A percentile compares a stretch with the other conserved stretches of the same genome.
These are phyloP conservation scores for Elsinoe australis DNA, from an alignment of 2,329 filamentous ascomycete genomes.

Conservation along the genomic window DNA sequence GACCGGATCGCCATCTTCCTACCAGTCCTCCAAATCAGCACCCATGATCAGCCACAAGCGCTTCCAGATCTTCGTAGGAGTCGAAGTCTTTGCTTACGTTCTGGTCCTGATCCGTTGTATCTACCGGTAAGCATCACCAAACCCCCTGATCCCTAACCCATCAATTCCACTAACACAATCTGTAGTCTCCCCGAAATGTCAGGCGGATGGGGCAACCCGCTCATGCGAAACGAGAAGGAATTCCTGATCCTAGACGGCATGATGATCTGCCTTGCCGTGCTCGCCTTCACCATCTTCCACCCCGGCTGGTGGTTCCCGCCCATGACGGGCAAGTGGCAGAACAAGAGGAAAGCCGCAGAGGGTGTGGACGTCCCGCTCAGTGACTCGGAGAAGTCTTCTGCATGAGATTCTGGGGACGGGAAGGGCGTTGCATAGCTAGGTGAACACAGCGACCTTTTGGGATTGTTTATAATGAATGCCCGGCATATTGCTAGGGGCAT, in stretches of 20 bases:
- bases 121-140: conserved; percentile 41
- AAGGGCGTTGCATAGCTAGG: not conserved
- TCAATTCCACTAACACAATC: conserved; percentile 13
- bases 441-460: not conserved
- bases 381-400: not conserved
- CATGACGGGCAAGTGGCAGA: conserved; percentile 16
- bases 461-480: too few relatives aligned
- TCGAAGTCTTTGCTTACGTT: conserved; percentile 51
- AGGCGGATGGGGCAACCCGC: conserved; percentile 41
- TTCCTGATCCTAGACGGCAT: conserved; percentile 41
- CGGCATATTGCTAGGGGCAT: too few relatives aligned
- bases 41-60: conserved; percentile 19
- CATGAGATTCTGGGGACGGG: not conserved
- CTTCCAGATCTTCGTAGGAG: conserved; percentile 51
- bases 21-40: too few relatives aligned
- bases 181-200: conserved; percentile 44
- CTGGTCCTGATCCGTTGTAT: conserved; percentile 58
- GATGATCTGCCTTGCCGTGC: conserved; percentile 9
- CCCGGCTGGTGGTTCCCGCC: conserved; percentile 16
- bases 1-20: too few relatives aligned
- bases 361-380: conserved; percentile 1
- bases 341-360: not conserved
- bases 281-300: conserved; percentile 15
- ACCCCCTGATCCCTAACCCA: not conserved
- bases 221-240: conserved; percentile 42